Percentiles rank a stretch among this genome's conserved stretches.
Conservation (phyloP, 805 yeast species). For the Lipomyces chichibuensis region DNA sequence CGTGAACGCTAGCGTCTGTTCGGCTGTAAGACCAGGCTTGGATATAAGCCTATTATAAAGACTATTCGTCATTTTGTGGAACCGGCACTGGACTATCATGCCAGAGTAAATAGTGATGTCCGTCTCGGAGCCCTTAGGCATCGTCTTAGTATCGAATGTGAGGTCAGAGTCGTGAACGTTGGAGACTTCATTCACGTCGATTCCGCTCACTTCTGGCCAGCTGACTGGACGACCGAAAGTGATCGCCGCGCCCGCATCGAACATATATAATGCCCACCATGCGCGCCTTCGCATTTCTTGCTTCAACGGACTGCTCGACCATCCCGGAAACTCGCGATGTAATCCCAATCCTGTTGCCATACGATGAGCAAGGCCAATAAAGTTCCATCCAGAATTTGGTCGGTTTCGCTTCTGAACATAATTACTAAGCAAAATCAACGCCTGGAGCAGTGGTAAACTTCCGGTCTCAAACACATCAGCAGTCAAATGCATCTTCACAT, state of each 20-base stretch:
- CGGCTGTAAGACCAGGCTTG: conserved; percentile 53
- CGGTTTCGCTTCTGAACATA: conserved; percentile 67
- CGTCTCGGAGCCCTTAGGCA: conserved; percentile 35
- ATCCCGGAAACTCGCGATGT: conserved; percentile 56
- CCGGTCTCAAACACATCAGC: conserved; percentile 62
- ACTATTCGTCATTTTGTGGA: conserved; percentile 53
- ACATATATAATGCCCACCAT: conserved; percentile 70
- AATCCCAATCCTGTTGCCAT: conserved; percentile 71
- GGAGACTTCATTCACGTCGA: conserved; percentile 56
- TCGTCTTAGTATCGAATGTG: conserved; percentile 36
- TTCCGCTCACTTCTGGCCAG: conserved; percentile 52
- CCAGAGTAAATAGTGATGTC: conserved; percentile 63
- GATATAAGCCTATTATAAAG: conserved; percentile 55
- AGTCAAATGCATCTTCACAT: conserved; percentile 53
- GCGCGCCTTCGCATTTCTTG: conserved; percentile 61
- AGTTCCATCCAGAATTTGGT: conserved; percentile 71
- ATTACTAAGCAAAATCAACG: conserved; percentile 58
- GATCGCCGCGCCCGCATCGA: conserved; percentile 65
- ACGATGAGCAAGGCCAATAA: conserved; percentile 63
- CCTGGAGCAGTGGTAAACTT: conserved; percentile 56
- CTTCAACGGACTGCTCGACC: conserved; percentile 49
- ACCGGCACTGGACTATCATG: conserved; percentile 57
- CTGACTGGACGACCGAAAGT: conserved; percentile 68
- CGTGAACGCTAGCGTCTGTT: conserved; percentile 56
- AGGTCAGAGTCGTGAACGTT: conserved; percentile 55